A percentile compares a stretch with the other conserved stretches of the same genome.
Conservation (phyloP, 2,329 filamentous ascomycete species). For the Claviceps sp. region DNA sequence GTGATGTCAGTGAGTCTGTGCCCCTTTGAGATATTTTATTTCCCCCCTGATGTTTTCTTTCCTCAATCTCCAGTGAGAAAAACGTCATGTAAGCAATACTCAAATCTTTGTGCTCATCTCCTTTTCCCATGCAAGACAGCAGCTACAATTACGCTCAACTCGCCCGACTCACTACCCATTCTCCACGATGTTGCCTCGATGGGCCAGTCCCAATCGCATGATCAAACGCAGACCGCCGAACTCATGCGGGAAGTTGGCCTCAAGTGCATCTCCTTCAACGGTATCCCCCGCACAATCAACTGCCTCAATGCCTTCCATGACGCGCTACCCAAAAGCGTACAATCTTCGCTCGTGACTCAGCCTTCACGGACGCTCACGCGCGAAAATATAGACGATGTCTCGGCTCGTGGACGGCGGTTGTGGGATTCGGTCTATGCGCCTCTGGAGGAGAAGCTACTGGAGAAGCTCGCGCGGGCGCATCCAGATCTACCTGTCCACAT, state of each 20-base stretch:
- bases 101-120: neutral
- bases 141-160: conserved; percentile 77
- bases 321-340: conserved; percentile 43
- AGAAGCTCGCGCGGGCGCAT: conserved; percentile 60
- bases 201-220: conserved; percentile 7
- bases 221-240: conserved; percentile 43
- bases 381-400: conserved; percentile 39
- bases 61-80: no score
- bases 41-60: no score
- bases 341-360: conserved; percentile 36
- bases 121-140: conserved; percentile 42
- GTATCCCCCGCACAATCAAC: conserved; percentile 75
- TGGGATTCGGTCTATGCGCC: conserved; percentile 71
- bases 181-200: conserved; percentile 41
- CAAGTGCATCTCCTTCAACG: conserved; percentile 70
- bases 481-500: conserved; percentile 76
- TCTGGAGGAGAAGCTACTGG: conserved; percentile 56
- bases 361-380: conserved; percentile 41
- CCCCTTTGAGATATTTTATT: no score
- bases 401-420: conserved; percentile 46
- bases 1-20: conserved; percentile 41
- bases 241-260: conserved; percentile 63
- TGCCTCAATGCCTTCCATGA: conserved; percentile 58
- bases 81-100: neutral
- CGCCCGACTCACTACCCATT: conserved; percentile 56